Base-by-base conservation (phyloP, 2,329 filamentous ascomycete species). In the Calonectria ilicicola region DNA sequence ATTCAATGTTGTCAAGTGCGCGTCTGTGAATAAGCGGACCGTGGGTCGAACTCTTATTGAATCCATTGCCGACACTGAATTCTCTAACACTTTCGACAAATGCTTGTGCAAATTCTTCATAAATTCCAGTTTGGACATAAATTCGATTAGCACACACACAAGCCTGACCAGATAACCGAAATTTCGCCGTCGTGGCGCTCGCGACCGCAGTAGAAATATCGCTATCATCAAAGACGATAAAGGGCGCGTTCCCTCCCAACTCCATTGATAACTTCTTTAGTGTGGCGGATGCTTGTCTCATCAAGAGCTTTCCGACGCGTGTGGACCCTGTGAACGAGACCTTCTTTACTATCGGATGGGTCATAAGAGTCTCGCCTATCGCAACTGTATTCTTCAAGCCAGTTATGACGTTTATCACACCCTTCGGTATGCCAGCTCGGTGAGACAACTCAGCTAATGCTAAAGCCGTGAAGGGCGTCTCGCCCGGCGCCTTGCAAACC, bases 191-290 rank as follows among this genome's bases (percentile, higher is more conserved):
- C 66, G 98, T 90, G 60, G 95, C 95, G 29, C 96, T 96, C 0
- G 91, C 86, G 1, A 98, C 95, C 2, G 97, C 97, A 5, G 88
- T 86, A 72, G 98, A 96, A 23, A 98, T 86, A 81, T 98, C 95
- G 26, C 96, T 94, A 80, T 98, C 96, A 80, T 98, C 95, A 81
- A 98, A 98, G 38, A 98, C 95, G 77, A 98, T 98, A 82, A 98
- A 98, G 1, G 96, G 96, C 0, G 96, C 94, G 83, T 98, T 98
- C 60, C 96, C 96, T 67, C 96, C 96, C 1, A 98, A 93, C 83
- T 98, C 96, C 83, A 98, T 94, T 0, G 94, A 97, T 47, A 92
- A 82, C 77, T 92, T 90, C 89, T 98, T 98, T 77, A 98, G 86
- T 0, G 95, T 98, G 49, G 91, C 89, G 0, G 95, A 91, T 14